phyloP scores from a whole-genome alignment of 768 basidiomycete genomes.

The Trametopsis cervina region DNA sequence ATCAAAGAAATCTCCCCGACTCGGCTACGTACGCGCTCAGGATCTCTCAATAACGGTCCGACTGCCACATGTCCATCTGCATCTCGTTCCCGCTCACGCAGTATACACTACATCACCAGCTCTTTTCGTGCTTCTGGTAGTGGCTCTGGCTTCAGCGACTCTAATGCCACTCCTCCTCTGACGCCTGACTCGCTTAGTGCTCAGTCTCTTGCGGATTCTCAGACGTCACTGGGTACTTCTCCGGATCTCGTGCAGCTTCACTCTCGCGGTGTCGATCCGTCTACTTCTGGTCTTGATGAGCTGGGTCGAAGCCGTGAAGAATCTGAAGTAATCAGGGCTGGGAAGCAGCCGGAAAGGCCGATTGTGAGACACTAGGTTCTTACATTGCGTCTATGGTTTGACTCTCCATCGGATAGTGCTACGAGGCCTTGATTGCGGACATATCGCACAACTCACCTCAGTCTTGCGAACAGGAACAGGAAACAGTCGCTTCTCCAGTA shows the following conservation, averaged over 20 bases:
- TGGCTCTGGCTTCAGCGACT: not conserved
- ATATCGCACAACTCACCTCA: constrained; percentile 6
- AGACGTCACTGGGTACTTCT: not conserved
- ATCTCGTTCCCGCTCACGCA: not conserved
- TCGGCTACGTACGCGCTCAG: not conserved
- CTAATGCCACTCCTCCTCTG: not conserved
- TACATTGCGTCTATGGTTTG: not conserved
- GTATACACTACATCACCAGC: not conserved
- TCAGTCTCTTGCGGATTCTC: not conserved
- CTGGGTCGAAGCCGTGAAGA: not conserved
- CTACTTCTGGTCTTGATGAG: not conserved
- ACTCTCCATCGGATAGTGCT: constrained; percentile 18
- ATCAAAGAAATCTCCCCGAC: not conserved
- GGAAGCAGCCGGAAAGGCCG: constrained; percentile 9
- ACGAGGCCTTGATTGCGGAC: constrained; percentile 18
- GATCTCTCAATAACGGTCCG: not conserved
- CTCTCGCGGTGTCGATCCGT: not conserved
- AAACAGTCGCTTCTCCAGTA: not conserved
- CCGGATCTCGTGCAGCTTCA: not conserved
- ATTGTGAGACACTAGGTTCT: not conserved
- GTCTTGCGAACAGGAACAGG: not conserved
- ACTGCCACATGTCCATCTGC: not conserved
- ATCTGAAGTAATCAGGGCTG: constrained; percentile 7
- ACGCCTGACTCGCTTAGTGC: not conserved
- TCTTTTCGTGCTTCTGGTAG: not conserved